Conservation (phyloP, 768 basidiomycete genomes). For the Psilocybe subaeruginosa region DNA sequence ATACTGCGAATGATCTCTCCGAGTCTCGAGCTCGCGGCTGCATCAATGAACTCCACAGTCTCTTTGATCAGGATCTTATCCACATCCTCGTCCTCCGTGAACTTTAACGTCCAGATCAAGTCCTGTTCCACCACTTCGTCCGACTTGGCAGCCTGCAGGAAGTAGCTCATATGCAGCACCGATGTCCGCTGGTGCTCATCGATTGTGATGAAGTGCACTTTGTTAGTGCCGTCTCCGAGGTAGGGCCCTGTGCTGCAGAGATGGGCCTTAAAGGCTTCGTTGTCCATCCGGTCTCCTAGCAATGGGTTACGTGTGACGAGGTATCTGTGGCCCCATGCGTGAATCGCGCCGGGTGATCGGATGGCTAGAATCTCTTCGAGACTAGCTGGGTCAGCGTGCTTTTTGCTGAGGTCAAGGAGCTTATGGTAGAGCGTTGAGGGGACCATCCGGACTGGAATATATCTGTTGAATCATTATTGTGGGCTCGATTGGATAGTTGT, state of each 20-base stretch:
- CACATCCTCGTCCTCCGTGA: neutral
- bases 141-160: neutral
- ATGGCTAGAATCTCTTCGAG: neutral
- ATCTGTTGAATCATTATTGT: too few relatives aligned
- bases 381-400: neutral
- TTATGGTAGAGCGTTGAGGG: neutral
- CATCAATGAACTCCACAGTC: slow-evolving; percentile 2
- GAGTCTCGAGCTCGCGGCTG: slow-evolving; percentile 1
- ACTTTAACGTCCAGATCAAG: slow-evolving; percentile 3
- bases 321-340: slow-evolving; percentile 5
- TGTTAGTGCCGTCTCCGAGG: neutral
- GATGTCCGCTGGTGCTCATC: slow-evolving; percentile 1
- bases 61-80: slow-evolving; percentile 1
- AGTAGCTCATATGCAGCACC: neutral
- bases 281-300: neutral
- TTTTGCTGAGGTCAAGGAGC: neutral
- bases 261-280: neutral
- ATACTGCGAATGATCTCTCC: slow-evolving; percentile 1
- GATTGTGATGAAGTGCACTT: neutral
- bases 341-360: neutral
- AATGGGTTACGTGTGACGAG: slow-evolving; percentile 1
- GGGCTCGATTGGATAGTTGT: too few relatives aligned
- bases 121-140: slow-evolving; percentile 1
- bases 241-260: neutral
- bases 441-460: neutral